Percentiles rank a stretch among this genome's conserved stretches.
Evolutionary conservation across 495 filamentous ascomycete species (phyloP).

Genomic region (Cladorrhinum samala): DNA sequence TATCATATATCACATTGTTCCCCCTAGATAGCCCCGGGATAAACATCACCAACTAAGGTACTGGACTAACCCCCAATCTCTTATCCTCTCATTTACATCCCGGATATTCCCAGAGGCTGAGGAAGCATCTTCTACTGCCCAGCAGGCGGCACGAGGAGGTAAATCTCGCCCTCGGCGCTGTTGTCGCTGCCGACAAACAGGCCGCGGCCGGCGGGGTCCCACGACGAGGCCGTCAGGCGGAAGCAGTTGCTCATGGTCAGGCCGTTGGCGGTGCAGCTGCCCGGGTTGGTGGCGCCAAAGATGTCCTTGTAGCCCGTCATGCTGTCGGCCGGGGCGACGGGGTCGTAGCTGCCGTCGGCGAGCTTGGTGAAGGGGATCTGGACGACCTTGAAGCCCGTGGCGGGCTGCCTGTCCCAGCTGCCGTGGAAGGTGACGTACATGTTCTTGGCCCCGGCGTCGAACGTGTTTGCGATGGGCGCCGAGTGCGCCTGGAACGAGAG

Average conservation of each 20-base stretch:
- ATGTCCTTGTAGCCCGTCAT: constrained; percentile 34
- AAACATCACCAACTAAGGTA: no score
- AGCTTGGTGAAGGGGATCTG: constrained; percentile 33
- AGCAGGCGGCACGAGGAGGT: constrained; percentile 26
- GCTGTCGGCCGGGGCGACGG: constrained; percentile 31
- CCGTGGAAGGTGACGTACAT: constrained; percentile 59
- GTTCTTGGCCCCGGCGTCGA: constrained; percentile 40
- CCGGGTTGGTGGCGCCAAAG: constrained; percentile 27
- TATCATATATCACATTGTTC: no score
- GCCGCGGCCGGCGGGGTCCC: constrained; percentile 35
- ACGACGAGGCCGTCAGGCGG: constrained; percentile 27
- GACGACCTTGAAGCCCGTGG: constrained; percentile 36
- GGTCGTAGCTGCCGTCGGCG: constrained; percentile 30
- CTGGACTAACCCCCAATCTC: no score
- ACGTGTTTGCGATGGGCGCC: constrained; percentile 51
- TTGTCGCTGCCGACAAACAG: constrained; percentile 40
- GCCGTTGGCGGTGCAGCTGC: constrained; percentile 34
- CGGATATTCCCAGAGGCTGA: not conserved
- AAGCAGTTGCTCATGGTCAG: constrained; percentile 34
- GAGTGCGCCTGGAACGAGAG: constrained; percentile 52
- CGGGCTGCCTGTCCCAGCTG: constrained; percentile 45
- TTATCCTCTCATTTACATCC: no score
- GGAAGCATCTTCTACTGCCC: no score
- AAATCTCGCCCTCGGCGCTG: constrained; percentile 38
- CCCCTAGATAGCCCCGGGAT: no score